Conservation (phyloP, 345 rosid genomes). For the Arabidopsis arenosa region DNA sequence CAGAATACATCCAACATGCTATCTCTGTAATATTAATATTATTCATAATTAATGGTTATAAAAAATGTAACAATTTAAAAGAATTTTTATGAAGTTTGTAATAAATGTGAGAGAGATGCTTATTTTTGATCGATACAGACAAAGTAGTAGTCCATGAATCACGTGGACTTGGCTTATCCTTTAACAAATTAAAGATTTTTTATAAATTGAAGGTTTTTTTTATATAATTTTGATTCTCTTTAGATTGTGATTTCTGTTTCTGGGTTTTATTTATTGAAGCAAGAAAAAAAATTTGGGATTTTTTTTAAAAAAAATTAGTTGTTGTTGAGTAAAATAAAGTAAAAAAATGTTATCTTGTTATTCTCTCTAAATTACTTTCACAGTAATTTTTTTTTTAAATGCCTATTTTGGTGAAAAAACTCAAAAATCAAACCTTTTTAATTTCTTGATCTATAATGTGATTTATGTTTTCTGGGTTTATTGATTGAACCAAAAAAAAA, state of each 20-base stretch:
- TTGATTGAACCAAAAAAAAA: too few species aligned
- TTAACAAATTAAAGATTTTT: not conserved
- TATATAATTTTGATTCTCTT: not conserved
- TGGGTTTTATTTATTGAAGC: not conserved
- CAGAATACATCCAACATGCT: constrained; percentile 98
- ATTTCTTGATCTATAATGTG: not conserved
- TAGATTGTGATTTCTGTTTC: not conserved
- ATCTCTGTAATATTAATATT: constrained; percentile 59
- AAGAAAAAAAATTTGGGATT: not conserved
- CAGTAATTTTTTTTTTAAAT: not conserved
- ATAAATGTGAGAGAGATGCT: constrained; percentile 45
- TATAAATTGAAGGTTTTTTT: not conserved
- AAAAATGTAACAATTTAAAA: not conserved
- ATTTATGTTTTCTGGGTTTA: not conserved
- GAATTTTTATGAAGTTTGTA: constrained; percentile 2
- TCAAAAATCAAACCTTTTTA: not conserved
- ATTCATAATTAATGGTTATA: not conserved
- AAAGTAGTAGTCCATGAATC: constrained; percentile 54
- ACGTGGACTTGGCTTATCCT: constrained; percentile 57
- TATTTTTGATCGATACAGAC: constrained; percentile 44
- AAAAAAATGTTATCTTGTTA: not conserved
- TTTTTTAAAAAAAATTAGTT: too few species aligned
- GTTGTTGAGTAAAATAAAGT: not conserved
- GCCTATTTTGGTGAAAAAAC: not conserved
- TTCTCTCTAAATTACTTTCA: too few species aligned